Evolutionary conservation across 2,329 filamentous ascomycete genomes (phyloP), one percentile per base, ranked within the genome.

Genomic region (Colletotrichum somersetense): DNA sequence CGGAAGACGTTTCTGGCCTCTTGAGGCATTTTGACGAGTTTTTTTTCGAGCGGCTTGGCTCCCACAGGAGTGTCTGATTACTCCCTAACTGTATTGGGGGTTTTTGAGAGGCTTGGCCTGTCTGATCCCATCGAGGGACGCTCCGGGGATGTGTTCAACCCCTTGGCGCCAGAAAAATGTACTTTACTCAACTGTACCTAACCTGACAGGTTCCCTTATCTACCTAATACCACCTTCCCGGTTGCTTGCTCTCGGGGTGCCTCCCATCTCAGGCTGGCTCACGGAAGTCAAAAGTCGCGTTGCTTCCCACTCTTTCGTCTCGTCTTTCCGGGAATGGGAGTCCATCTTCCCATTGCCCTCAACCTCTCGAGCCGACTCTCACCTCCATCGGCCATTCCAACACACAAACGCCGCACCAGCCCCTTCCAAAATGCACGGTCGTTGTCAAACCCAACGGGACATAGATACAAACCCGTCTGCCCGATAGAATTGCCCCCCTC

Each of bases 101-200:
- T 44, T 58, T 46, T 59, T 30, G 30, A 30, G 30, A 59, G 52
- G 69, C 69, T 69, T 71, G 57, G 64, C 68, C 50, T 62, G 68
- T 67, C 64, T 52, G 65, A 72, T 72, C 69, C 69, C 58, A 72
- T 65, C 66, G 59, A 64, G 52, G 64, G 66, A 72, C 69, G 69
- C 53, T 69, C 66, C 66, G 63, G 69, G 69, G 65, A 63, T 64
- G 69, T 55, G 64, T 72, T 72, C 33, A 64, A 72, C 52, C 62
- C 38, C 65, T 72, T 72, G 52, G 69, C 69, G 66, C 53, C 44
- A 48, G n/a, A 68, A 69, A 69, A 63, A 52, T 40, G 46, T 40
- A 62, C 58, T 44, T 42, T 53, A 70, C 46, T 48, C 46, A 48
- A 12, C 62, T 62, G 48, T 65, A 35, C 44, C 50, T 35, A 14